Base-by-base conservation (phyloP, 2,329 filamentous ascomycete genomes). In the Penicillium sp. region DNA sequence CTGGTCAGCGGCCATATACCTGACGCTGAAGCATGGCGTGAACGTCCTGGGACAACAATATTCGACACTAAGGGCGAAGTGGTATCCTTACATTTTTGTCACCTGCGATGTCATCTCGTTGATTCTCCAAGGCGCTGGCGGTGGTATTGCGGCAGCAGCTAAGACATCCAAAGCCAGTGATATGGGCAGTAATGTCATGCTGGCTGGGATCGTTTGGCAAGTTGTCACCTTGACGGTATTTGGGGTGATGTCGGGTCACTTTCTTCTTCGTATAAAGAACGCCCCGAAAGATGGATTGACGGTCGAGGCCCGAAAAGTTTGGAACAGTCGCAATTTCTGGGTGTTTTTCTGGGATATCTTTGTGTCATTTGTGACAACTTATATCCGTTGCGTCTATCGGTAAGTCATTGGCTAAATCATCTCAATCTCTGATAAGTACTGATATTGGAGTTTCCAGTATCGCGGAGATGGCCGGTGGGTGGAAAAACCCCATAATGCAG, bases 1-100 rank as follows among this genome's bases (percentile, higher is more conserved):
- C 29, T 33, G 45, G 45, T 47, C 45, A 4, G 45, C 45, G 3
- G 45, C 45, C 12, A 47, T 47, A 33, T 47, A 47, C 8, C 19
- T 47, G 29, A 47, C 45, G 8, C 19, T 47, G 19, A 47, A 47
- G 19, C 45, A 47, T 47, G 45, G 13, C 10, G 45, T 47, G 8
- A 23, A 33, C 1, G 8, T 47, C 9, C 13, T 47, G 5, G 45
- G 45, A 0, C 29, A 47, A 17, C 29, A 47, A 33, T 6, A 47
- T 13, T 47, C 45, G 4, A 23, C 4, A 23, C 29, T 47, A 5
- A 47, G 29, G 29, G 45, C 29, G 12, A 33, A 47, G 8, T 47
- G 45, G 45, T 47, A 47, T 47, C 45, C 45, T 10, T 47, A 47
- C 19, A 21, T 47, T n/a, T 47, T 47, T 33, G 45, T 47, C 29